These are phyloP conservation scores for Cryphonectria parasitica DNA, from an alignment of 2,329 filamentous ascomycete species.

Conservation along the genomic window DNA sequence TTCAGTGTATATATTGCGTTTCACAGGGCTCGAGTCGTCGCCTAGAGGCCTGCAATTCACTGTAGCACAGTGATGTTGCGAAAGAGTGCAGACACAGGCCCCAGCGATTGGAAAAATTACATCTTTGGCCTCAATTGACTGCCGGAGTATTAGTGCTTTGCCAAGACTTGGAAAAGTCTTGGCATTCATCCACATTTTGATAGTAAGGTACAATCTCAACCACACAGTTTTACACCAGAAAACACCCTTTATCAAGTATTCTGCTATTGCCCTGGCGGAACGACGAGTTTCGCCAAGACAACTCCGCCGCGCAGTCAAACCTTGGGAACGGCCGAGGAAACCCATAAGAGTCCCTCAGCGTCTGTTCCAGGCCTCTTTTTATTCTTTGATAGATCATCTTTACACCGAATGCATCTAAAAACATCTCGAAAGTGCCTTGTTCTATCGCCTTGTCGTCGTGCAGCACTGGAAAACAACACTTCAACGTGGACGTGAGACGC, in stretches of 20 bases:
- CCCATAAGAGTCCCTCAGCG: slow-evolving; percentile 18
- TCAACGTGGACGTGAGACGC: neutral
- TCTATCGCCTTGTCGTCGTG: neutral
- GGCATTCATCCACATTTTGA: neutral
- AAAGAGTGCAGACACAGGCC: neutral
- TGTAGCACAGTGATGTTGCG: neutral
- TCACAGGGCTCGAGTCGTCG: neutral
- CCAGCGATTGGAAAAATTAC: neutral
- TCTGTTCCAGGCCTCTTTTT: slow-evolving; percentile 10
- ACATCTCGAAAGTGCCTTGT: neutral
- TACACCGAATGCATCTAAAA: neutral
- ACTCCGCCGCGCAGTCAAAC: slow-evolving; percentile 19
- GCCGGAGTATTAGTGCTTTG: slow-evolving; percentile 14
- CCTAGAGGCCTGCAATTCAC: neutral
- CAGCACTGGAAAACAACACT: neutral
- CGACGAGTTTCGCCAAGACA: slow-evolving; percentile 18
- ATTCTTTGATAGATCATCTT: slow-evolving; percentile 6
- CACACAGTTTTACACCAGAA: neutral
- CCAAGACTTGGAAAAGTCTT: slow-evolving; percentile 11
- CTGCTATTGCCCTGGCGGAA: neutral
- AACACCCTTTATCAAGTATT: neutral
- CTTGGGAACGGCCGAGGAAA: slow-evolving; percentile 13
- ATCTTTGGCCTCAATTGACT: slow-evolving; percentile 2
- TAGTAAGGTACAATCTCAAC: neutral
- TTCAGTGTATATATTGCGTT: neutral